Base-by-base conservation (phyloP, 2,329 filamentous ascomycete species). In the Fusarium kyushuense region DNA sequence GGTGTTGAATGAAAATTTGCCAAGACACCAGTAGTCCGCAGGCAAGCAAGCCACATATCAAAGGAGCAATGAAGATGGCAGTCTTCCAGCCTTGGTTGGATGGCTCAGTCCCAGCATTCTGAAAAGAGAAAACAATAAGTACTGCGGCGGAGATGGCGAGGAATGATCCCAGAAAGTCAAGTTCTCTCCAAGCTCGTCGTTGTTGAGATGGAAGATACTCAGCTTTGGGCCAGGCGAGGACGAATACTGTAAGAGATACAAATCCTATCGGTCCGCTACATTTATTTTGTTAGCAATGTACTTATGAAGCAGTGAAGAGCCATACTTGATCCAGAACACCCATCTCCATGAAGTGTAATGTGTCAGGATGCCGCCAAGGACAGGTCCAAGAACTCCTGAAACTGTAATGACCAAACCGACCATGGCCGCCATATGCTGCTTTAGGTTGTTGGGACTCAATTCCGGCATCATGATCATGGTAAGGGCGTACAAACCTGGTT, bases 311-410 rank as follows among this genome's bases (percentile, higher is more conserved):
- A 16, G 36, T 19, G 16, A 4, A 23, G n/a, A 38, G 29, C 36
- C 21, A 25, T 69, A 86, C 84, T 88, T 89, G 71, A 89, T 84
- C 84, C 84, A 88, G 74, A 88, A 89, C 3, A 87, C 79, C 82
- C 84, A 87, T 62, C 83, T 76, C 85, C 85, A 87, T 12, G 75
- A 81, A 1, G 79, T 72, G 53, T 84, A 86, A 17, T 83, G 73
- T 2, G 84, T 85, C 40, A 87, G 68, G 6, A 85, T 33, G 3
- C 84, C 85, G 19, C 85, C 85, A 17, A 87, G 71, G 2, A 87
- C 76, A 0, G 85, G 85, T 0, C 85, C 85, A 25, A 86, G 72
- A 3, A 86, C 81, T 16, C 84, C 84, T 7, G 84, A 78, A 23
- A 80, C 64, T 23, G 83, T 82, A 45, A 87, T 75, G 3, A 86